These are phyloP conservation scores for Persicaria tinctoria DNA, from an alignment of 148 eudicot species.

Conservation along the genomic window DNA sequence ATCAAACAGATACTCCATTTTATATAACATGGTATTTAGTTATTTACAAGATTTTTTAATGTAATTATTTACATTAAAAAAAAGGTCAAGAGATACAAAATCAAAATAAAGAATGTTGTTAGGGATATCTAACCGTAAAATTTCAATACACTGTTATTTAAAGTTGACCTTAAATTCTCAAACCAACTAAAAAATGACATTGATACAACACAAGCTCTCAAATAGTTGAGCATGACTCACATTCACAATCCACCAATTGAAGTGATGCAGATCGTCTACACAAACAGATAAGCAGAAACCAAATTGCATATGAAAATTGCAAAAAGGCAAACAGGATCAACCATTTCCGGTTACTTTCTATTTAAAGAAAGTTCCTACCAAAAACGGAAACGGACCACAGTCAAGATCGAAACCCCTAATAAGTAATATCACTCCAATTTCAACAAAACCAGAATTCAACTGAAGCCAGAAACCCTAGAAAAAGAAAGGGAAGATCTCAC, in stretches of 20 bases:
- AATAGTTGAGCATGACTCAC: background rate
- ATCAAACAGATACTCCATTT: background rate
- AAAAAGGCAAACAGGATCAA: background rate
- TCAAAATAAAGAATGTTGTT: background rate
- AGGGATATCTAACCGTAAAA: background rate
- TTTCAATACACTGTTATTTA: background rate
- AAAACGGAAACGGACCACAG: background rate
- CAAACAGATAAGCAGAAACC: background rate
- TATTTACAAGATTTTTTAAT: too few relatives aligned
- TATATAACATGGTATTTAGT: background rate
- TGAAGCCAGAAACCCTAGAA: conserved; percentile 1
- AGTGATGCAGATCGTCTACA: background rate
- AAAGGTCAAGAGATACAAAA: background rate
- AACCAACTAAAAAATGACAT: too few relatives aligned
- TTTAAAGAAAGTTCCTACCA: background rate
- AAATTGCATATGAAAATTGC: background rate
- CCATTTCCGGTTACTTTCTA: background rate
- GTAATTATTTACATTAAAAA: background rate
- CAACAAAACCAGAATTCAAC: background rate
- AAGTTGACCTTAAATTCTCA: background rate
- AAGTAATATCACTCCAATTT: background rate
- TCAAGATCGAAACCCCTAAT: too few relatives aligned
- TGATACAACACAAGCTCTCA: background rate
- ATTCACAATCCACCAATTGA: conserved; percentile 7
- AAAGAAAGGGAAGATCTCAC: conserved; percentile 20